Percentiles rank a stretch among this genome's conserved stretches.
Conservation (phyloP, 495 filamentous ascomycete species). For the Amniculicola lignicola region DNA sequence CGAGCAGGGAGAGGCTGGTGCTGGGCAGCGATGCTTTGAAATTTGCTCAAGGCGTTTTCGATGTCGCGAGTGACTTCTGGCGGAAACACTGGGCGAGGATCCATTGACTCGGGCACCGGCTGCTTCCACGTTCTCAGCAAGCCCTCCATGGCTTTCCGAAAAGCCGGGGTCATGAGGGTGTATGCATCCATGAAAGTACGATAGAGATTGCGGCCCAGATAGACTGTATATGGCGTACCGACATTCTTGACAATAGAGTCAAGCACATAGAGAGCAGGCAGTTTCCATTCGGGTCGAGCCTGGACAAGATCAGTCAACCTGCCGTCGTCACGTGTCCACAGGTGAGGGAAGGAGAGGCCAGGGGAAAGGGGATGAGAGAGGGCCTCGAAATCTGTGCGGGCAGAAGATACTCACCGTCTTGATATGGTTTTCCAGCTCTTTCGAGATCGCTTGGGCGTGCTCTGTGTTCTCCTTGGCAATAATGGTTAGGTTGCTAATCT, state of each 20-base stretch:
- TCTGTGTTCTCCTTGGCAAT: slow-evolving; percentile 96
- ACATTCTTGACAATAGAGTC: slow-evolving; percentile 99
- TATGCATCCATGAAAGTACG: slow-evolving; percentile 96
- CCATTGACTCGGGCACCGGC: slow-evolving; percentile 85
- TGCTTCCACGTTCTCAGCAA: slow-evolving; percentile 99
- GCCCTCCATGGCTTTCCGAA: slow-evolving; percentile 88
- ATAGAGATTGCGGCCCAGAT: slow-evolving; percentile 86
- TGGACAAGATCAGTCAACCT: slow-evolving; percentile 46
- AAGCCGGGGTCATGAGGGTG: slow-evolving; percentile 72
- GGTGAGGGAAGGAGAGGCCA: neutral
- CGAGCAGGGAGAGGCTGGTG: slow-evolving; percentile 63
- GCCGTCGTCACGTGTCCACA: neutral
- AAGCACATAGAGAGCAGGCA: slow-evolving; percentile 94
- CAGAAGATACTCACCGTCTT: slow-evolving; percentile 74
- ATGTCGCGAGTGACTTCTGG: slow-evolving; percentile 80
- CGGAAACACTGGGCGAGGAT: slow-evolving; percentile 83
- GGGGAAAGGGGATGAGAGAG: slow-evolving; percentile 10
- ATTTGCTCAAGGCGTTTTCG: slow-evolving; percentile 89
- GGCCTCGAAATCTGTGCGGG: no score
- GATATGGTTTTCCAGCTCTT: slow-evolving; percentile 87
- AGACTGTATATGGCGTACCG: slow-evolving; percentile 92
- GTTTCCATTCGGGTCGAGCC: slow-evolving; percentile 79
- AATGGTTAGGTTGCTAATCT: slow-evolving; percentile 92
- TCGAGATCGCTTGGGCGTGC: slow-evolving; percentile 86
- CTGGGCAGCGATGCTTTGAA: slow-evolving; percentile 68